Base-by-base conservation (phyloP, 352 stramenopile species). In the Vaucheria bursata region DNA sequence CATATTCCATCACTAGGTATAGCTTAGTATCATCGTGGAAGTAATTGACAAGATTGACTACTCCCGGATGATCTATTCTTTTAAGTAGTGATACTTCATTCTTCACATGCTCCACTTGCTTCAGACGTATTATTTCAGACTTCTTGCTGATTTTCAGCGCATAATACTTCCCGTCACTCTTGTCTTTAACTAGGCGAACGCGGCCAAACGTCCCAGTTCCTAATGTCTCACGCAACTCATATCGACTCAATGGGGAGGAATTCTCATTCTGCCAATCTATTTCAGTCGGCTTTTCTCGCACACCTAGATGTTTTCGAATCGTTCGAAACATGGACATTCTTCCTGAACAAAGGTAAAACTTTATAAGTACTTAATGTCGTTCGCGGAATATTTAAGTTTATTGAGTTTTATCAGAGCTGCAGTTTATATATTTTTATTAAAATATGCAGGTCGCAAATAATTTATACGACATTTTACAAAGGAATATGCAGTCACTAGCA, bases 81-180 rank as follows among this genome's bases (percentile, higher is more conserved):
- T 86, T 90, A 67, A 96, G 77, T 66, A 96, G 93, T 68, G 90
- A 88, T 25, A 95, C 88, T 77, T 96, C 91, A 79, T 90, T 94
- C 75, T 94, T 91, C 78, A 96, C 91, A 82, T 96, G 91, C 79
- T 93, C 89, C 66, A 96, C 84, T 72, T 81, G 68, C 74, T 94
- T 88, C 53, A 95, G 86, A 8, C 89, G 81, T 45, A 96, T 79
- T 74, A 96, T 93, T 72, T 93, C 88, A 66, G 86, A 88, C 84
- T 96, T 96, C 81, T 95, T 95, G 6, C 95, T 83, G 79, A 95
- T 95, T 78, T 96, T 96, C 31, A 96, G 86, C 1, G 91, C 91
- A 71, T 92, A 90, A 73, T 87, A 93, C 0, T 82, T 85, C 0
- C 86, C 87, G 1, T 79, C 85, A 12, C 85, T 79, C 33, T 89